Base-by-base conservation (phyloP, 495 filamentous ascomycete species). In the Peziza echinospora region DNA sequence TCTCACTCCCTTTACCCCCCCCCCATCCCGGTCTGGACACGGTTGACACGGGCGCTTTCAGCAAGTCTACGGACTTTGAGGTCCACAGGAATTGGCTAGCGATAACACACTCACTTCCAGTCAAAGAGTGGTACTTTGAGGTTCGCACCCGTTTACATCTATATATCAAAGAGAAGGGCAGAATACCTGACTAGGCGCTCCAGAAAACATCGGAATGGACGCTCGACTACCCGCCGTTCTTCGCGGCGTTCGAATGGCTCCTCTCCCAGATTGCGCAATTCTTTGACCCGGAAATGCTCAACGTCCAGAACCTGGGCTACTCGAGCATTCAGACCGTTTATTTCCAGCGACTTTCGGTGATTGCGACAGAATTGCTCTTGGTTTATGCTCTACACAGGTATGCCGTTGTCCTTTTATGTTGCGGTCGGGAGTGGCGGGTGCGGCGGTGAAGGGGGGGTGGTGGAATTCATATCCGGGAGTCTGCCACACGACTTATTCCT, bases 1-100 rank as follows among this genome's bases (percentile, higher is more conserved):
- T n/a, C n/a, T n/a, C n/a, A n/a, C n/a, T n/a, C n/a, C n/a, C n/a
- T n/a, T n/a, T n/a, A n/a, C n/a, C n/a, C n/a, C n/a, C n/a, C n/a
- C n/a, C n/a, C n/a, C n/a, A n/a, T n/a, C n/a, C n/a, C n/a, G n/a
- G n/a, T n/a, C 17, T 7, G 30, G 41, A 19, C 6, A 19, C 45
- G 23, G 53, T 49, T 54, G 43, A 51, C 44, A 30, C 7, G 50
- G 24, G 51, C 47, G 22, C 9, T 47, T 51, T 40, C 52, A 96
- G 89, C 67, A 94, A 89, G 68, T 94, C 89, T n/a, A 96, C 87
- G 50, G 89, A 97, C 60, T 97, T 94, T 55, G 89, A 96, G 60
- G 89, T 94, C 45, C 89, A 96, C 63, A 78, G 89, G 46, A 96
- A 94, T 65, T 97, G 89, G 89, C 72, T 97, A 24, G 87, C 89